Evolutionary conservation across 441 rosid genomes (phyloP).

Genomic region (Capsella rubella): DNA sequence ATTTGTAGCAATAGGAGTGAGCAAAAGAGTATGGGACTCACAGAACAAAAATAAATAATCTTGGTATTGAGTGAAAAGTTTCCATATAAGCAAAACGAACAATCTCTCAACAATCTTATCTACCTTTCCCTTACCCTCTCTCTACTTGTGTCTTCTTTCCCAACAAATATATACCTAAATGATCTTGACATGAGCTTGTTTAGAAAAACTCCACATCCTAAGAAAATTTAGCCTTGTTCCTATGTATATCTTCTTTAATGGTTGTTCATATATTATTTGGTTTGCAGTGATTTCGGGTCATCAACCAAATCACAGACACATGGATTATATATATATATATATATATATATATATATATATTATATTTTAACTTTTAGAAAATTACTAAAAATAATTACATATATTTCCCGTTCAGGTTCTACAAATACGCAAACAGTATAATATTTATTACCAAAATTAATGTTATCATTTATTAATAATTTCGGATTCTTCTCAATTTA

Average conservation of each 20-base stretch:
- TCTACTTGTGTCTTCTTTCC: constrained; percentile 24
- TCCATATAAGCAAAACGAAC: constrained; percentile 18
- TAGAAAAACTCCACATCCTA: neutral
- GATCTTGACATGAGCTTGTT: neutral
- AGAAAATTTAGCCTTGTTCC: constrained; percentile 1
- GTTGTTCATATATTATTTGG: neutral
- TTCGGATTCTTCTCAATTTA: neutral
- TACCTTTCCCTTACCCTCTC: constrained; percentile 4
- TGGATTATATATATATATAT: neutral
- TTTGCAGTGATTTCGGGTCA: neutral
- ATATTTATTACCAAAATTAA: neutral
- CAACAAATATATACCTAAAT: constrained; percentile 36
- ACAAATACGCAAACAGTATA: neutral
- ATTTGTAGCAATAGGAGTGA: constrained; percentile 33
- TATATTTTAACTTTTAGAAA: neutral
- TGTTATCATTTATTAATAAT: neutral
- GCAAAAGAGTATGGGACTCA: constrained; percentile 42
- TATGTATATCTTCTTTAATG: neutral
- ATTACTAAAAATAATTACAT: neutral
- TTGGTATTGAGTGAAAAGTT: constrained; percentile 8
- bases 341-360: too few species aligned
- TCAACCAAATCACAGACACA: neutral
- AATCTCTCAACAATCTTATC: constrained; percentile 37
- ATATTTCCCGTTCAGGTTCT: neutral
- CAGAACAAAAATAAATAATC: constrained; percentile 11